Evolutionary conservation across 345 rosid genomes (phyloP).

Genomic region (Salix viminalis): DNA sequence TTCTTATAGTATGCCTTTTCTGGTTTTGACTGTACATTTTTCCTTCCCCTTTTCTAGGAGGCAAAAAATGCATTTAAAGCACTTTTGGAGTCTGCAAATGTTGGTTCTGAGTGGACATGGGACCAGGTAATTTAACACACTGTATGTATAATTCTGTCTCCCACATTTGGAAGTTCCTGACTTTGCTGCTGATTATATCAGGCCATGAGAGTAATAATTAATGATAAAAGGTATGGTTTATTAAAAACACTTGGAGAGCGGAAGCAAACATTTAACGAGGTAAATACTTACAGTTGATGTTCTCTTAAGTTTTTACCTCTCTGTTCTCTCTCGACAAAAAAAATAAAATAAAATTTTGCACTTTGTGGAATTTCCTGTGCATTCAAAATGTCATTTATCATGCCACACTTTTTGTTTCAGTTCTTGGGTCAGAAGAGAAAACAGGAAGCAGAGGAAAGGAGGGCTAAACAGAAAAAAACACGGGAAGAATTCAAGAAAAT

Average conservation of each 20-base stretch:
- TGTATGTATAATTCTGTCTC: slow-evolving; percentile 3
- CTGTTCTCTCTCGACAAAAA: slow-evolving; percentile 1
- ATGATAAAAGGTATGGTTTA: slow-evolving; percentile 87
- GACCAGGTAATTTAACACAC: slow-evolving; percentile 63
- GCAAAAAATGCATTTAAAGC: slow-evolving; percentile 76
- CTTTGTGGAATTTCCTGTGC: slow-evolving; percentile 3
- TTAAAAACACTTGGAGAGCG: slow-evolving; percentile 92
- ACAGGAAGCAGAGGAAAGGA: slow-evolving; percentile 78
- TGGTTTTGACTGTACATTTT: slow-evolving; percentile 5
- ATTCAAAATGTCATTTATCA: slow-evolving; percentile 6
- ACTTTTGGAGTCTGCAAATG: slow-evolving; percentile 74
- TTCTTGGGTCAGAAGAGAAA: slow-evolving; percentile 68
- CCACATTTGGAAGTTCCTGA: slow-evolving; percentile 18
- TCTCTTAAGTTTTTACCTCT: not conserved
- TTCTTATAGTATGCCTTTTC: slow-evolving; percentile 11
- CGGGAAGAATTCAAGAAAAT: slow-evolving; percentile 74
- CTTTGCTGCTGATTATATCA: slow-evolving; percentile 28
- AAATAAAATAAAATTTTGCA: slow-evolving; percentile 8
- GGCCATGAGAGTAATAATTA: slow-evolving; percentile 88
- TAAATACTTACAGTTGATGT: slow-evolving; percentile 18
- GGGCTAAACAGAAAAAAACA: slow-evolving; percentile 60
- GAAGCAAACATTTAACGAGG: slow-evolving; percentile 92
- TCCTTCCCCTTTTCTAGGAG: slow-evolving; percentile 44
- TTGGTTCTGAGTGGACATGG: slow-evolving; percentile 95
- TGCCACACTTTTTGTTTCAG: slow-evolving; percentile 36